phyloP scores from a whole-genome alignment of 2,329 filamentous ascomycete genomes.

The Aspergillus hortae region DNA sequence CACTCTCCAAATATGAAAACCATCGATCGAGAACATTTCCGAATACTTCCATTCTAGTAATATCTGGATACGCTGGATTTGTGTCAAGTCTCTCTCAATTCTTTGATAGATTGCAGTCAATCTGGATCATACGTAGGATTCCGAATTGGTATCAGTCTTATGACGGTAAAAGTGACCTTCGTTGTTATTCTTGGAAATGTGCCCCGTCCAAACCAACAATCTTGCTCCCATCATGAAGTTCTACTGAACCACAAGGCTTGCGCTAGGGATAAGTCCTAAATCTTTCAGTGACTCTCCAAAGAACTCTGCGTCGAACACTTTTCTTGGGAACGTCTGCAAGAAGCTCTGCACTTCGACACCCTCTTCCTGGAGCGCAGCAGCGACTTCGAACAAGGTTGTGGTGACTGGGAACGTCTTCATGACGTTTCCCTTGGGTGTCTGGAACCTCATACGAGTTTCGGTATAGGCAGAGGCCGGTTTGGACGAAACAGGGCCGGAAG shows the following conservation, averaged over 20 bases:
- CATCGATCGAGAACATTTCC: too few species aligned
- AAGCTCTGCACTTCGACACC: constrained; percentile 72
- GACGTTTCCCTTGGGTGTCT: constrained; percentile 71
- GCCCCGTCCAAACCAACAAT: too few species aligned
- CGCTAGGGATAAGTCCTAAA: constrained; percentile 82
- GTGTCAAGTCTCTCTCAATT: too few species aligned
- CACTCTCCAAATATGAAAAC: too few species aligned
- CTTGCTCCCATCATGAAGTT: constrained; percentile 7
- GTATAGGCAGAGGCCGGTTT: constrained; percentile 70
- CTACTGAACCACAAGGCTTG: constrained; percentile 71
- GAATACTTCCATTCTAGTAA: too few species aligned
- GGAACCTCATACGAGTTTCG: constrained; percentile 77
- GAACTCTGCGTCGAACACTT: constrained; percentile 71
- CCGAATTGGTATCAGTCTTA: too few species aligned
- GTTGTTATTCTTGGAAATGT: too few species aligned
- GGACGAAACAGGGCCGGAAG: constrained; percentile 48
- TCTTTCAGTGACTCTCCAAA: constrained; percentile 92
- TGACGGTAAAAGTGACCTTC: too few species aligned
- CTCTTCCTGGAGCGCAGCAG: constrained; percentile 70
- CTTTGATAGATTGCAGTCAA: too few species aligned
- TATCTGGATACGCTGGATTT: too few species aligned
- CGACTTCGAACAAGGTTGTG: constrained; percentile 90
- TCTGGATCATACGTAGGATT: too few species aligned
- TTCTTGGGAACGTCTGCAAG: constrained; percentile 80
- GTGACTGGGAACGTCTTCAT: constrained; percentile 86